These are phyloP conservation scores for Coriaria nepalensis DNA, from an alignment of 306 rosid species.

Conservation along the genomic window DNA sequence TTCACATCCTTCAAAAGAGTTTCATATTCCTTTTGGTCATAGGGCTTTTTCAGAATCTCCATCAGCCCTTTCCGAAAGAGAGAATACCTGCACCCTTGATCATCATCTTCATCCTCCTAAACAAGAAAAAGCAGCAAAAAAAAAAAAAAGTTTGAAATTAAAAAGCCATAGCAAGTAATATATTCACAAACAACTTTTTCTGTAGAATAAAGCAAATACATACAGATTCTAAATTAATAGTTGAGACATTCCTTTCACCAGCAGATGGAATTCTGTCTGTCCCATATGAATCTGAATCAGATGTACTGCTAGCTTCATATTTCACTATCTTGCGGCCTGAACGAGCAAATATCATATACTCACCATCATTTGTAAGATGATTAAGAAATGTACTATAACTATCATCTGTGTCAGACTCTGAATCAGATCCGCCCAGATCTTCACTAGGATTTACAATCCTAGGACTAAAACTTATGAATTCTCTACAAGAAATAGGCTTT, in stretches of 20 bases:
- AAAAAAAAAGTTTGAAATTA: neutral
- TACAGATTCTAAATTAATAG: constrained; percentile 10
- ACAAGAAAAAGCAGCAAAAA: constrained; percentile 14
- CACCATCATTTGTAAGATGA: constrained; percentile 9
- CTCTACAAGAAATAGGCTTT: constrained; percentile 3
- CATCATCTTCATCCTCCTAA: constrained; percentile 16
- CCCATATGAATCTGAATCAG: constrained; percentile 27
- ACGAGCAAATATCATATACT: neutral
- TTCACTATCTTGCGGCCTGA: constrained; percentile 9
- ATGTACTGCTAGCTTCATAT: constrained; percentile 12
- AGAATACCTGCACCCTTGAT: constrained; percentile 4
- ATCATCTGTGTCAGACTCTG: constrained; percentile 17
- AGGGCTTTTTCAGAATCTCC: constrained; percentile 46
- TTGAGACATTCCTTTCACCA: constrained; percentile 15
- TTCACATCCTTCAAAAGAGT: constrained; percentile 6
- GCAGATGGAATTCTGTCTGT: constrained; percentile 19
- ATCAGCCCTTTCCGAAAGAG: constrained; percentile 40
- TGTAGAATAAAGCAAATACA: too few species aligned
- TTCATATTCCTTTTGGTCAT: constrained; percentile 23
- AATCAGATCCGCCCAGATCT: constrained; percentile 1
- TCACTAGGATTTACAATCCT: constrained; percentile 3
- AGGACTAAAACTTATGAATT: neutral
- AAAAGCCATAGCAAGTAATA: too few species aligned
- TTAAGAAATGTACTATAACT: constrained; percentile 19
- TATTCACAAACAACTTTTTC: too few species aligned